These are phyloP conservation scores for Pistacia atlantica DNA, from an alignment of 345 rosid genomes.

Conservation along the genomic window DNA sequence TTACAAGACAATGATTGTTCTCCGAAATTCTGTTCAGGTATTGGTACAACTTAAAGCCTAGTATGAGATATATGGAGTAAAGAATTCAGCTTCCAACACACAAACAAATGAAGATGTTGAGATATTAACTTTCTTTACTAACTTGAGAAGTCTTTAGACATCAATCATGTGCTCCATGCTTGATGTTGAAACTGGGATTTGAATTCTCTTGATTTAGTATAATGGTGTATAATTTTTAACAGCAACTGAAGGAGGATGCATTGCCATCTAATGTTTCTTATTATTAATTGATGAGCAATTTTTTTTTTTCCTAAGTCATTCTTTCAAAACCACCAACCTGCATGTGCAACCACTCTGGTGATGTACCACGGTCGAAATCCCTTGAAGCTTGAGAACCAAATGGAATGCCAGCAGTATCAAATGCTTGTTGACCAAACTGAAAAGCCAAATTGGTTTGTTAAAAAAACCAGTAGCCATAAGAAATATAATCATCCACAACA, in stretches of 20 bases:
- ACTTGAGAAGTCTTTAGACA: constrained; percentile 17
- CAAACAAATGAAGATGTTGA: constrained; percentile 28
- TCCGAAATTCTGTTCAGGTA: constrained; percentile 18
- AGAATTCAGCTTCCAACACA: constrained; percentile 34
- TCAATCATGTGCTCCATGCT: constrained; percentile 28
- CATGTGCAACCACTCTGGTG: constrained; percentile 93
- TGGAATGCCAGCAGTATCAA: constrained; percentile 54
- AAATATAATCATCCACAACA: neutral
- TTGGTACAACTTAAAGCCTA: constrained; percentile 32
- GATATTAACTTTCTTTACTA: constrained; percentile 13
- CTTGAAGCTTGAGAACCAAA: constrained; percentile 65
- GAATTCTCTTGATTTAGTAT: constrained; percentile 25
- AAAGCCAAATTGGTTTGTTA: constrained; percentile 13
- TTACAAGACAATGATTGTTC: constrained; percentile 22
- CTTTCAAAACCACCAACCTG: constrained; percentile 79
- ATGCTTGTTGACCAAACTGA: constrained; percentile 75
- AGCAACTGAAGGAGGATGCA: constrained; percentile 25
- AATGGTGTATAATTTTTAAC: constrained; percentile 26
- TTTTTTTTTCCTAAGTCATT: constrained; percentile 34
- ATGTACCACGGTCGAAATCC: constrained; percentile 63
- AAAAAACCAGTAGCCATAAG: neutral
- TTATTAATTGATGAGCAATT: constrained; percentile 16
- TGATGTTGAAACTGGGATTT: constrained; percentile 30
- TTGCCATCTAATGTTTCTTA: constrained; percentile 35
- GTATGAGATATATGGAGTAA: constrained; percentile 19